Evolutionary conservation across 768 basidiomycete genomes (phyloP), one percentile per base, ranked within the genome.

Genomic region (Sutorius australiensis): DNA sequence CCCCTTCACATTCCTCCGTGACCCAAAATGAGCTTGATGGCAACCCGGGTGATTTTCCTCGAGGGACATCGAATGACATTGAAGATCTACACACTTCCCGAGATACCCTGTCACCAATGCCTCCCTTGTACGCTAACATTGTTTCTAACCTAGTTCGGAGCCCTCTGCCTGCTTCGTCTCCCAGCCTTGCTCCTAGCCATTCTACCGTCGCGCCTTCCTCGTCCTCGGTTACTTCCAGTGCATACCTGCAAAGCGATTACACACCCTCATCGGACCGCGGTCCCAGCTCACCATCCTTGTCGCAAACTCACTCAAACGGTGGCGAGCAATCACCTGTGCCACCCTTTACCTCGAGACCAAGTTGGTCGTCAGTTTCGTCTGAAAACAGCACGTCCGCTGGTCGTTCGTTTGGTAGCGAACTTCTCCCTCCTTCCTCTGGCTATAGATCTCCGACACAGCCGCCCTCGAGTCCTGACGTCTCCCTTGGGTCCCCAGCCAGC

Each of bases 311-410:
- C 7, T 53, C 58, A 27, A 65, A 44, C 14, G 46, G 41, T 14
- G 54, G 53, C 24, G 67, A 66, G 24, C 49, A 53, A 24, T 51
- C 53, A 6, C 21, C 57, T 8, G 54, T 47, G 41, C 56, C 60
- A 16, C 27, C 56, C 27, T 60, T 63, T 46, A 0, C 19, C 7
- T 49, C 62, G 10, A 61, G 61, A 47, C 53, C 56, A 17, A 64
- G 65, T 46, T 63, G 60, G 64, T 50, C 63, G 13, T 65, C 63
- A 5, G 36, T 45, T 24, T 65, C 62, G 11, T 72, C 69, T 13
- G 70, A 68, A 42, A 51, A 44, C 32, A 60, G 57, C 13, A 34
- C 38, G 11, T 53, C 55, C 5, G 21, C 48, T 0, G 54, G 54
- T 24, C 59, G 59, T 37, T 54, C 62, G 12, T 32, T 50, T 11